Base-by-base conservation (phyloP, 345 rosid species). In the Eucalyptus urophylla region DNA sequence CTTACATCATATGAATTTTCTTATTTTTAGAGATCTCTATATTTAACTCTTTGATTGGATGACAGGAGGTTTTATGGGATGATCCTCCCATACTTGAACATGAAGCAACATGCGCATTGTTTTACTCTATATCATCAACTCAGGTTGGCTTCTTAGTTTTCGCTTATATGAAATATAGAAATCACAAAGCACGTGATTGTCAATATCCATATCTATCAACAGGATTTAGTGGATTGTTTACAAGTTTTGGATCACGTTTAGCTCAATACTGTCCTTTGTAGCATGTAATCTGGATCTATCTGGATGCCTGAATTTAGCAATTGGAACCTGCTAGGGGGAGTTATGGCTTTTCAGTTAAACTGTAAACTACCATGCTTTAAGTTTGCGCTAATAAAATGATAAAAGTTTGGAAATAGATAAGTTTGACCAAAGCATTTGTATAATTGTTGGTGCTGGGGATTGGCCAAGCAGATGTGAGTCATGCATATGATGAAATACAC, bases 71-170 rank as follows among this genome's bases (percentile, higher is more conserved):
- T 92, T 89, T 98, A 90, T 97, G 99, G 99, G 96, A 96, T 90
- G 92, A 95, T 91, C 99, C 99, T 91, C 98, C 99, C 50, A 93
- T 93, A 89, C 93, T 94, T 88, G 99, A 97, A 89, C 87, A 90
- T 89, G 96, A 94, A 91, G 95, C 99, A 89, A 89, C 96, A 50
- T 95, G 97, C 58, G 98, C 99, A 72, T 91, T 98, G 88, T 98
- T 98, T 95, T 98, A 96, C 92, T 98, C 99, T 15, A 98, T 97
- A 93, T 98, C 99, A 49, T 97, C 99, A 87, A 97, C 99, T 89
- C 99, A 98, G 95, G 99, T 96, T 53, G n/a, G 87, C 33, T 72
- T 40, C 83, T 17, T 40, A 76, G 83, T 6, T 76, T 76, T 76
- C 2, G 25, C 15, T 76, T 65, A n/a, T 65, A n/a, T 65, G 76